A percentile compares a stretch with the other conserved stretches of the same genome.
phyloP scores from a whole-genome alignment of 805 yeast species.

The Cyberlindnera euphorbiiphila region DNA sequence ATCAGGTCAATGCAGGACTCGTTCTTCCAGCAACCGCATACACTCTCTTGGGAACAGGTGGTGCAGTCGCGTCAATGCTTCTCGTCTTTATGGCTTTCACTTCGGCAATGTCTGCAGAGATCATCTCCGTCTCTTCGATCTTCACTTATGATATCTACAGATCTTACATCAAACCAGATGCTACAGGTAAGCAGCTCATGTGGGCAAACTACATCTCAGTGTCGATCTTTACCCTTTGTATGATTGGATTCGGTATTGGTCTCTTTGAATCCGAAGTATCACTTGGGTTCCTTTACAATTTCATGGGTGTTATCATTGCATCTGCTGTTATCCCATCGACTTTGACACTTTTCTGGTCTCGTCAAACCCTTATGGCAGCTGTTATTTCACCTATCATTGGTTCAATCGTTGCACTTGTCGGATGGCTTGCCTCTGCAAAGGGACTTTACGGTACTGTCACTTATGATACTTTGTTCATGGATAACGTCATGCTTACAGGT shows the following conservation, averaged over 20 bases:
- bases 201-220: conserved; percentile 26
- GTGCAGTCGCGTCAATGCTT: conserved; percentile 77
- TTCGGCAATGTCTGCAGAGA: conserved; percentile 87
- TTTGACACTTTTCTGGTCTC: conserved; percentile 57
- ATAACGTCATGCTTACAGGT: conserved; percentile 86
- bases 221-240: conserved; percentile 42
- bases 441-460: conserved; percentile 40
- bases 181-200: conserved; percentile 71
- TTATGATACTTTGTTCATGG: conserved; percentile 63
- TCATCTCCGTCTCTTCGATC: conserved; percentile 82
- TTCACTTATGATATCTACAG: conserved; percentile 84
- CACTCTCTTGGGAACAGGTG: conserved; percentile 81
- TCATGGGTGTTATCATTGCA: conserved; percentile 87
- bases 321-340: conserved; percentile 81
- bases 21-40: conserved; percentile 68
- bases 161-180: conserved; percentile 73
- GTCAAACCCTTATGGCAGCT: conserved; percentile 68
- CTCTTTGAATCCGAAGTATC: conserved; percentile 76
- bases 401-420: conserved; percentile 64
- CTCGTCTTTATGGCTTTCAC: conserved; percentile 91
- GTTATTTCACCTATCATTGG: conserved; percentile 75
- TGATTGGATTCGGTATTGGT: conserved; percentile 85
- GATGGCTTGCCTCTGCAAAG: conserved; percentile 57
- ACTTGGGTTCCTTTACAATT: conserved; percentile 82
- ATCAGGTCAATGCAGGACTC: conserved; percentile 77